A percentile compares a stretch with the other conserved stretches of the same genome.
Evolutionary conservation across 805 yeast species (phyloP).

Genomic region (Candida sphagnicola): DNA sequence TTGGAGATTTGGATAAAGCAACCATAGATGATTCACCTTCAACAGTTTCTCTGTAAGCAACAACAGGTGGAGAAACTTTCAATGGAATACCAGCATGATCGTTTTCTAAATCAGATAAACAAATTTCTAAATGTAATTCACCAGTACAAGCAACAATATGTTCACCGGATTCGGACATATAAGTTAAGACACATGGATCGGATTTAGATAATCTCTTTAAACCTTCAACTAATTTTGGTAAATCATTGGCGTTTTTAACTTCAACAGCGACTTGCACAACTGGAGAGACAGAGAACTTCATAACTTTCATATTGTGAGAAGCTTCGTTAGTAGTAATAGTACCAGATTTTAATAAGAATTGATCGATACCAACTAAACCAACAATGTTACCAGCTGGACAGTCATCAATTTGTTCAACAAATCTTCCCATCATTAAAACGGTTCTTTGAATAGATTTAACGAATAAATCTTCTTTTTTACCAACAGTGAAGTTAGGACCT

Average conservation of each 20-base stretch:
- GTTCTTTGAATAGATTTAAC: constrained; percentile 98
- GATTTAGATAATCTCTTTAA: constrained; percentile 99
- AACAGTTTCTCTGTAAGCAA: constrained; percentile 98
- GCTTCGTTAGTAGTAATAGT: constrained; percentile 94
- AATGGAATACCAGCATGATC: constrained; percentile 99
- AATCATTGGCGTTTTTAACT: constrained; percentile 98
- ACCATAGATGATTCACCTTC: constrained; percentile 88
- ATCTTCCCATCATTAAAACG: constrained; percentile 99
- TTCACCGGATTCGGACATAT: constrained; percentile 94
- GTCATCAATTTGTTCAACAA: constrained; percentile 97
- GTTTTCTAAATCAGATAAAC: constrained; percentile 91
- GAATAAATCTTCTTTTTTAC: constrained; percentile 97
- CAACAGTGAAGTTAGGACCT: constrained; percentile 99
- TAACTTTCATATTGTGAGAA: constrained; percentile 99
- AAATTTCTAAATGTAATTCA: constrained; percentile 98
- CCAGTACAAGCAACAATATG: constrained; percentile 99
- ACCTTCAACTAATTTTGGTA: constrained; percentile 99
- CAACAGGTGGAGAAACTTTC: constrained; percentile 96
- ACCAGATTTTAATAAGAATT: constrained; percentile 99
- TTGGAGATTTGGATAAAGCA: constrained; percentile 98
- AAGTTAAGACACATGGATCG: constrained; percentile 94
- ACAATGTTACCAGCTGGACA: constrained; percentile 99
- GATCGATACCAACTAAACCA: constrained; percentile 99
- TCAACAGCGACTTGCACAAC: constrained; percentile 99
- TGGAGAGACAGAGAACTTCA: constrained; percentile 99